Conservation (phyloP, 495 filamentous ascomycete genomes). For the Penicillium crystallinum region DNA sequence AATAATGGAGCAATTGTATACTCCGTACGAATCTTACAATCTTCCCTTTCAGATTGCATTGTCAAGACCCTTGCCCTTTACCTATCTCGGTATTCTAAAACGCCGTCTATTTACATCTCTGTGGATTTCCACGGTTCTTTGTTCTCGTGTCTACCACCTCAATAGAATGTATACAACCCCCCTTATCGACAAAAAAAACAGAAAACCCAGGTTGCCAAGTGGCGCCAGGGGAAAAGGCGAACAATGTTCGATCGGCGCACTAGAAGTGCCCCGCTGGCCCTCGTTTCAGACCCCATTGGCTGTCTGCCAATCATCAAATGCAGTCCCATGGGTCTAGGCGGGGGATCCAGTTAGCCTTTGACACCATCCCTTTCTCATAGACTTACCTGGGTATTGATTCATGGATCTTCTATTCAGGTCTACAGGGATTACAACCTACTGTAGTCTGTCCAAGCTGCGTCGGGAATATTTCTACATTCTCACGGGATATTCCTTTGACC, state of each 20-base stretch:
- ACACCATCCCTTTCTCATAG: not conserved
- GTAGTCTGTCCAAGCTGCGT: too few relatives aligned
- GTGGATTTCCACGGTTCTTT: too few relatives aligned
- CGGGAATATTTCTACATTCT: too few relatives aligned
- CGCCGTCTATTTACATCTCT: too few relatives aligned
- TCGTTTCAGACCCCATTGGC: conserved; percentile 4
- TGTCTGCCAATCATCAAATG: not conserved
- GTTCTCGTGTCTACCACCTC: too few relatives aligned
- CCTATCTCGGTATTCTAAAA: not conserved
- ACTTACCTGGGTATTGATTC: conserved; percentile 3
- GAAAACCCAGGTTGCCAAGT: not conserved
- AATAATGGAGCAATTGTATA: conserved; percentile 10
- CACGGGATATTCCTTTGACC: too few relatives aligned
- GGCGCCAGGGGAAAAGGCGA: not conserved
- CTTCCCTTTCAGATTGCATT: not conserved
- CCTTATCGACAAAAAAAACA: not conserved
- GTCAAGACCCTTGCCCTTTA: not conserved
- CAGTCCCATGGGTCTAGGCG: not conserved
- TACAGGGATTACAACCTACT: too few relatives aligned
- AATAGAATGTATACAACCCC: too few relatives aligned
- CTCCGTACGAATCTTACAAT: conserved; percentile 1
- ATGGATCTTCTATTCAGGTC: not conserved
- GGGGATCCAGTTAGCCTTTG: not conserved
- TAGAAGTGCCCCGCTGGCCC: conserved; percentile 1
- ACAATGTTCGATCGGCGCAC: conserved; percentile 6